Percentiles rank a stretch among this genome's conserved stretches.
phyloP scores from a whole-genome alignment of 768 basidiomycete genomes.

The Rhizopogon rudus region DNA sequence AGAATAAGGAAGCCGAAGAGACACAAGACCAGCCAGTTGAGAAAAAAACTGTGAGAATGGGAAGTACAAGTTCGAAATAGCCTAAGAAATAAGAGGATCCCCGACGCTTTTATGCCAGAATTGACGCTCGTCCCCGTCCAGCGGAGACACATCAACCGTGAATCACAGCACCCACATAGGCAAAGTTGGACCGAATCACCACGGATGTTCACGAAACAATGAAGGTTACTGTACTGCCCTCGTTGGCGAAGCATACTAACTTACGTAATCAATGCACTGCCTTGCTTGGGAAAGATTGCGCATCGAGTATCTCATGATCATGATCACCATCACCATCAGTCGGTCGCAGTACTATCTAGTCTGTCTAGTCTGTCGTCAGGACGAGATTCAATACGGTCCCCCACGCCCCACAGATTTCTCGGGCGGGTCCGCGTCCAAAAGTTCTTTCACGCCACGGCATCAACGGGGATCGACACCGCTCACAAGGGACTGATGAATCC shows the following conservation, averaged over 20 bases:
- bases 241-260: neutral
- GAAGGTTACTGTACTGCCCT: neutral
- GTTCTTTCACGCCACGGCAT: too few species aligned
- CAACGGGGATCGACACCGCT: too few species aligned
- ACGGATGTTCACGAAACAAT: neutral
- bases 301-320: neutral
- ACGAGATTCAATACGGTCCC: too few species aligned
- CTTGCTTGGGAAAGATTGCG: neutral
- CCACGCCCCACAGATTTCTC: too few species aligned
- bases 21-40: neutral
- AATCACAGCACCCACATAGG: neutral
- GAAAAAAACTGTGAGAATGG: neutral
- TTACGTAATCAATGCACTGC: neutral
- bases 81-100: neutral
- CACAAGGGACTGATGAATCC: too few species aligned
- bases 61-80: neutral
- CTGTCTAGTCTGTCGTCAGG: too few species aligned
- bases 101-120: neutral
- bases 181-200: neutral
- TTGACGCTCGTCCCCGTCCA: neutral
- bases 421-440: neutral
- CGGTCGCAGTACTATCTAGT: too few species aligned
- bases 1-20: neutral
- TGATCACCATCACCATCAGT: neutral
- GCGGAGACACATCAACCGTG: neutral